Conservation (phyloP, 1,139 yeast species). For the Diutina siamensis region DNA sequence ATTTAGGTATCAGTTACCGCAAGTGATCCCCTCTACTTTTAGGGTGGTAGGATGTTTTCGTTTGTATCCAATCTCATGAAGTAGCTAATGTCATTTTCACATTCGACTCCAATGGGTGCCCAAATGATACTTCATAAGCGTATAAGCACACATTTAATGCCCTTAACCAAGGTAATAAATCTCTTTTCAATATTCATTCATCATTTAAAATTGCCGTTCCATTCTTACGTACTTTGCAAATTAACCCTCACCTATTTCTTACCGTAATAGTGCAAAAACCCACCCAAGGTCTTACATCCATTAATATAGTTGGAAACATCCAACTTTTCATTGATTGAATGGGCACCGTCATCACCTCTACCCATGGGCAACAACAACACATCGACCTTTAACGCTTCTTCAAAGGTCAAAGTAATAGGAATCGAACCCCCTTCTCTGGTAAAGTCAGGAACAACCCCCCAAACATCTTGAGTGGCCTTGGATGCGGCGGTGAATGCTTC, state of each 20-base stretch:
- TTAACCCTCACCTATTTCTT: too few species aligned
- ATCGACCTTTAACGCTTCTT: slow-evolving; percentile 71
- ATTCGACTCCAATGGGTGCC: too few species aligned
- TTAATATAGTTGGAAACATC: slow-evolving; percentile 81
- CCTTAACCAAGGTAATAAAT: too few species aligned
- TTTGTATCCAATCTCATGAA: not conserved
- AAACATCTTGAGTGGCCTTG: slow-evolving; percentile 85
- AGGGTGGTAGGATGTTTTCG: too few species aligned
- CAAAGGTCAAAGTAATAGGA: slow-evolving; percentile 90
- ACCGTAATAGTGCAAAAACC: slow-evolving; percentile 82
- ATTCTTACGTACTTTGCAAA: too few species aligned
- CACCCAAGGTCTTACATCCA: slow-evolving; percentile 90
- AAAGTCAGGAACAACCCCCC: slow-evolving; percentile 91
- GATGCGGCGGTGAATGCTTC: slow-evolving; percentile 91
- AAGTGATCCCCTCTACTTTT: too few species aligned
- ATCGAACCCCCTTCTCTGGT: slow-evolving; percentile 99
- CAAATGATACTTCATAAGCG: too few species aligned
- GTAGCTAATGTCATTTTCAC: not conserved
- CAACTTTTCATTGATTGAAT: slow-evolving; percentile 91
- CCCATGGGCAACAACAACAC: slow-evolving; percentile 94
- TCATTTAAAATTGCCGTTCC: too few species aligned
- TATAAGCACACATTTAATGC: too few species aligned
- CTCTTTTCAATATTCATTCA: too few species aligned
- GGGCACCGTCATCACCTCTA: slow-evolving; percentile 99
- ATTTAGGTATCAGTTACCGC: too few species aligned